phyloP scores from a whole-genome alignment of 2,329 filamentous ascomycete genomes.

The Cercospora beticola region DNA sequence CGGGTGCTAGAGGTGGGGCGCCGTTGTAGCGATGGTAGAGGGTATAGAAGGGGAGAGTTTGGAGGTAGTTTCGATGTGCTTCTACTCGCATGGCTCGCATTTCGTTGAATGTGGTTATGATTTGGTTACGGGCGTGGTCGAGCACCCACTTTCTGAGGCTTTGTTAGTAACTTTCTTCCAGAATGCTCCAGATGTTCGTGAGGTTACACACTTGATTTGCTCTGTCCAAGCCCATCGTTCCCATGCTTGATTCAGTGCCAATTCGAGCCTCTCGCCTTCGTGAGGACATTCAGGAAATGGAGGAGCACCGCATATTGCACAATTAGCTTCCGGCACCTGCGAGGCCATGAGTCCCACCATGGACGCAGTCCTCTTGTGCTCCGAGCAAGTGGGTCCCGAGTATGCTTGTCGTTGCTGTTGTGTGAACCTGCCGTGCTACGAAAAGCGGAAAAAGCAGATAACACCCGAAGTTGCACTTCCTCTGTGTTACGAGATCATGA shows the following conservation, averaged over 20 bases:
- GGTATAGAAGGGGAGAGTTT: conserved; percentile 48
- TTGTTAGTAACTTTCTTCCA: not conserved
- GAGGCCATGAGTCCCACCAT: conserved; percentile 27
- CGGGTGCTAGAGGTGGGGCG: conserved; percentile 45
- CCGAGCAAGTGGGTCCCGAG: not conserved
- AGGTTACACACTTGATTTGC: conserved; percentile 31
- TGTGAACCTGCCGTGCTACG: conserved; percentile 7
- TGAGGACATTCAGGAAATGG: conserved; percentile 37
- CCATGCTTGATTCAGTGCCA: conserved; percentile 37
- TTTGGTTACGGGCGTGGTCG: conserved; percentile 46
- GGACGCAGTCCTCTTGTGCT: conserved; percentile 14
- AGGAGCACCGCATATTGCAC: conserved; percentile 39
- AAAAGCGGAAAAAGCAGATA: not conserved
- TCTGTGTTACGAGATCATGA: conserved; percentile 8
- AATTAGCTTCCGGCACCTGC: conserved; percentile 35
- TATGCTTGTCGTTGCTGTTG: conserved; percentile 1
- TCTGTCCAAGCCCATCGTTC: conserved; percentile 33
- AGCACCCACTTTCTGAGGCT: conserved; percentile 48
- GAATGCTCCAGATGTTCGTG: not conserved
- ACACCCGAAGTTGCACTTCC: conserved; percentile 1
- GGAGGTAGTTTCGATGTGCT: conserved; percentile 45
- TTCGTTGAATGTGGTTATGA: conserved; percentile 46
- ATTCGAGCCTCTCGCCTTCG: conserved; percentile 36
- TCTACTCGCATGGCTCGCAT: conserved; percentile 43
- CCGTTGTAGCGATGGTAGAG: conserved; percentile 49